Base-by-base conservation (phyloP, 73 alveolate genomes). In the Tetrahymena malaccensis region DNA sequence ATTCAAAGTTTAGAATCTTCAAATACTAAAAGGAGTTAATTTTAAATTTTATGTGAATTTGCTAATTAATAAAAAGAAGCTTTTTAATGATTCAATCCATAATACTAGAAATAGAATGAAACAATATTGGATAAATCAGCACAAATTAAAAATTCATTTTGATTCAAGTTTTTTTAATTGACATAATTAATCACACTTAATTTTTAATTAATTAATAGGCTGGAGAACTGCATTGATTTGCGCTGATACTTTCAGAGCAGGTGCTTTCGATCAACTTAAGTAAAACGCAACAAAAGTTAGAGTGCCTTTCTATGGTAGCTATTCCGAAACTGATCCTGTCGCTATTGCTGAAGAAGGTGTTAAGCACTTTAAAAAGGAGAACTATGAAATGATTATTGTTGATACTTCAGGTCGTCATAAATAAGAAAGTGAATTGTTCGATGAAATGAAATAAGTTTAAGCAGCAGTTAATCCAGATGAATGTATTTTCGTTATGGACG, bases 201-300 rank as follows among this genome's bases (percentile, higher is more conserved):
- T 34, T 43, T 7, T 43, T 85, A 9, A 33, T 34, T 43, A 70
- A 58, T 50, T 15, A 50, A 34, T 19, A 43, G 99, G 99, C 25
- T 99, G 99, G 99, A 97, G 97, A 95, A 99, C 98, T 17, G 99
- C 99, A 12, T 97, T 99, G 85, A 99, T 99, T 15, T 98, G 99
- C 93, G 99, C 99, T 34, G 99, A 99, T 97, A 99, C 99, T 35
- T 99, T 99, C 99, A 98, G 99, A 96, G 99, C 99, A 50, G 99
- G 99, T 43, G 99, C 99, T 35, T 99, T 99, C 94, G 99, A 99
- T 97, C 99, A 99, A 98, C 97, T 99, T 96, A 98, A 98, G 96
- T 99, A 99, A 97, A 99, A 99, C 95, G 99, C 99, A 44, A 98
- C 99, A 35, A 99, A 98, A 98, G 97, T 97, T 27, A 94, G 97